Evolutionary conservation across 129 eudicot genomes (phyloP).

Genomic region (Scalesia atractyloides): DNA sequence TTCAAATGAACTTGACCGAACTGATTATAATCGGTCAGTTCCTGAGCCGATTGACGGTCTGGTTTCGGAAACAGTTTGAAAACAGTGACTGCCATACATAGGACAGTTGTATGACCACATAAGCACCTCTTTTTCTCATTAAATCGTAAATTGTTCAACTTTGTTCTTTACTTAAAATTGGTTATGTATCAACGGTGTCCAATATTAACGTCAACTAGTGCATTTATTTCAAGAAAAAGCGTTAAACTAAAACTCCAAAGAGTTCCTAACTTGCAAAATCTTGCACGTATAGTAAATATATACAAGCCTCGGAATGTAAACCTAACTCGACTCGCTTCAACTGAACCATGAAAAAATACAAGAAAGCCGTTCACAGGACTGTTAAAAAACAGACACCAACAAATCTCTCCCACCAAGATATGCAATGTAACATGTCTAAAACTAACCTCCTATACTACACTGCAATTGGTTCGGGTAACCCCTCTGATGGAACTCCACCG

Average conservation of each 20-base stretch:
- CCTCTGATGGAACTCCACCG: conserved; percentile 61
- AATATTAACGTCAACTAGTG: no score
- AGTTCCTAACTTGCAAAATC: conserved; percentile 35
- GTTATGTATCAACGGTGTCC: no score
- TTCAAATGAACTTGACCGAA: no score
- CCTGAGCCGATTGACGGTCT: no score
- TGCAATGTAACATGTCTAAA: not conserved
- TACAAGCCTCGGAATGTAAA: conserved; percentile 36
- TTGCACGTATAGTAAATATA: conserved; percentile 29
- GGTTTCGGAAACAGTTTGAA: no score
- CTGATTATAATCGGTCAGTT: no score
- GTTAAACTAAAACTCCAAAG: not conserved
- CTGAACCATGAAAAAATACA: not conserved
- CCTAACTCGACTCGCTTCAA: conserved; percentile 24
- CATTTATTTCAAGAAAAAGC: not conserved
- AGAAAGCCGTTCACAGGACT: conserved; percentile 3
- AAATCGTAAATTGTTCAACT: no score
- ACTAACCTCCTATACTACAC: conserved; percentile 11
- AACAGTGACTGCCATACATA: no score
- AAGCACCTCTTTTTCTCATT: no score
- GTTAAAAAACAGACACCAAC: not conserved
- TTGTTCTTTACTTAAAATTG: no score
- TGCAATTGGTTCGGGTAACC: conserved; percentile 26
- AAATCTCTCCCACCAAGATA: conserved; percentile 7
- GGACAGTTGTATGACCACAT: no score